A percentile compares a stretch with the other conserved stretches of the same genome.
Evolutionary conservation across 2,329 filamentous ascomycete species (phyloP).

Genomic region (Polytolypa hystricis): DNA sequence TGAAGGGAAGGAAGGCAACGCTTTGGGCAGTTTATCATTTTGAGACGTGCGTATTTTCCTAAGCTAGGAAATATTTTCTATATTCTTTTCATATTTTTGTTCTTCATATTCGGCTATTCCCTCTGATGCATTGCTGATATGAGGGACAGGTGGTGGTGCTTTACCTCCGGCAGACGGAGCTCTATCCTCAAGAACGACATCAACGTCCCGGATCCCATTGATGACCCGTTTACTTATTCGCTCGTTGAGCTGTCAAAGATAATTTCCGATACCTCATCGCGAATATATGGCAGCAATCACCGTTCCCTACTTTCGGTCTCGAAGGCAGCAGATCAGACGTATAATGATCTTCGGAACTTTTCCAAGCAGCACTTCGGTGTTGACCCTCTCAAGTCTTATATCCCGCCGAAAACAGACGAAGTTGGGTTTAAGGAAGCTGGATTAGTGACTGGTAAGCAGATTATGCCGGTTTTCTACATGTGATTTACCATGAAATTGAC

Average conservation of each 20-base stretch:
- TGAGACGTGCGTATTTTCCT: conserved; percentile 36
- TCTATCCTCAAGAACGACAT: conserved; percentile 29
- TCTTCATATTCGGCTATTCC: neutral
- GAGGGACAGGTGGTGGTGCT: conserved; percentile 31
- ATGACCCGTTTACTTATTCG: conserved; percentile 18
- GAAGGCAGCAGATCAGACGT: conserved; percentile 23
- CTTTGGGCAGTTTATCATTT: conserved; percentile 34
- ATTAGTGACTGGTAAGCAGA: conserved; percentile 25
- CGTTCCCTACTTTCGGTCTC: conserved; percentile 21
- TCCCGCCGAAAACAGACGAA: neutral
- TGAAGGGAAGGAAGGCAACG: conserved; percentile 28
- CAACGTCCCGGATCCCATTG: conserved; percentile 25
- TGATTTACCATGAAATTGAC: neutral
- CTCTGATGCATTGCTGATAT: neutral
- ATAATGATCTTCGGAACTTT: conserved; percentile 20
- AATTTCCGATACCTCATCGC: conserved; percentile 21
- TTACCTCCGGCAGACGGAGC: conserved; percentile 33
- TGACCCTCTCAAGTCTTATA: neutral
- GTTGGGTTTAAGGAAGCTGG: conserved; percentile 16
- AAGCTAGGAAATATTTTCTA: too few species aligned
- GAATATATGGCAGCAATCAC: conserved; percentile 11
- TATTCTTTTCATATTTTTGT: neutral
- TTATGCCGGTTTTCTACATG: conserved; percentile 14
- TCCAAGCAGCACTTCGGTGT: conserved; percentile 18
- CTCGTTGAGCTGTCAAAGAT: conserved; percentile 11